phyloP scores from a whole-genome alignment of 257 asterid genomes.

The Catharanthus roseus region DNA sequence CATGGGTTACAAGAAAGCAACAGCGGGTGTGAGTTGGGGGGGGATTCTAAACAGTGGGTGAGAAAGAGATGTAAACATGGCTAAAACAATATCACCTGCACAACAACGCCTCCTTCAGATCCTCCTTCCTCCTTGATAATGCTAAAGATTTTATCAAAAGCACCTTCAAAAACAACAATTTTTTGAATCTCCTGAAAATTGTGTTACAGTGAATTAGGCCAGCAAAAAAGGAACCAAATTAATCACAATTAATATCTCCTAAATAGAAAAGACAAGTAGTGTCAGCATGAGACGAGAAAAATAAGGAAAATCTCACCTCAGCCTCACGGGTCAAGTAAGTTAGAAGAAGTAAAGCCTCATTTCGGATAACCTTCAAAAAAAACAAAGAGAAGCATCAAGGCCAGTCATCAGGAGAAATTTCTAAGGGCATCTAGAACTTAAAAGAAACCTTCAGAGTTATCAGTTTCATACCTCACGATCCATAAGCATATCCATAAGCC shows the following conservation, averaged over 20 bases:
- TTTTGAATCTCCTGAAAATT: constrained; percentile 89
- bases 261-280: background rate
- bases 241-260: constrained; percentile 6
- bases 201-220: constrained; percentile 11
- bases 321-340: constrained; percentile 97
- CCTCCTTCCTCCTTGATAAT: constrained; percentile 94
- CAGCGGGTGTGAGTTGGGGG: background rate
- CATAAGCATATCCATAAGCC: constrained; percentile 99
- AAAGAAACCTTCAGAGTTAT: constrained; percentile 4
- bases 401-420: constrained; percentile 5
- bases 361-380: constrained; percentile 65
- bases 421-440: background rate
- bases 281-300: background rate
- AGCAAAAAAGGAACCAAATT: constrained; percentile 2
- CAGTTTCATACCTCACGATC: constrained; percentile 85
- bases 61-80: background rate
- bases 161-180: constrained; percentile 96
- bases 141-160: constrained; percentile 91
- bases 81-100: constrained; percentile 52
- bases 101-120: constrained; percentile 97
- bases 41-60: too few species aligned
- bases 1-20: background rate
- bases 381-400: background rate
- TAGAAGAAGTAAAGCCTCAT: constrained; percentile 82
- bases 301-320: constrained; percentile 50